Conservation (phyloP, 2,329 filamentous ascomycete species). For the Fusarium begoniae region DNA sequence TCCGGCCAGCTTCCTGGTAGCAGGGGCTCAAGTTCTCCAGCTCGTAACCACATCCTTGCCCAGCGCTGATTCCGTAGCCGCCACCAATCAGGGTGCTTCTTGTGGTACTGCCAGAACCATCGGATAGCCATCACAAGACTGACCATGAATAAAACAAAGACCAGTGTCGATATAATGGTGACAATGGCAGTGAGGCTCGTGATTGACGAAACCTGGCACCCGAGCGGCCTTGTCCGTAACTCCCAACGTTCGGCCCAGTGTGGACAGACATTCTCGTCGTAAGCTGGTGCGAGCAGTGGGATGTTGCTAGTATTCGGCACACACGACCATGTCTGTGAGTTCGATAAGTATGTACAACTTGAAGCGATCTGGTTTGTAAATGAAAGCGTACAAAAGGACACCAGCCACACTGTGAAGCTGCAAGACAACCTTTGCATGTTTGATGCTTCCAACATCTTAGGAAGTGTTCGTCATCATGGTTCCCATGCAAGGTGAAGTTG, state of each 20-base stretch:
- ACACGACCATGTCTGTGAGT: conserved; percentile 60
- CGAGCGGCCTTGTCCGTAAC: conserved; percentile 48
- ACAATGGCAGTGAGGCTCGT: conserved; percentile 45
- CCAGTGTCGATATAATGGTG: conserved; percentile 44
- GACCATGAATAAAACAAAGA: conserved; percentile 38
- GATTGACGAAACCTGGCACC: conserved; percentile 49
- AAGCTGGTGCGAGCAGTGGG: conserved; percentile 60
- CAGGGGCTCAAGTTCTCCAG: conserved; percentile 46
- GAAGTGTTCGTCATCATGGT: conserved; percentile 51
- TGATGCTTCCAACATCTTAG: conserved; percentile 61
- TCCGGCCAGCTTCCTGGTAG: conserved; percentile 28
- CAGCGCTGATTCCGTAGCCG: conserved; percentile 16
- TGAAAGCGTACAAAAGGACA: conserved; percentile 58
- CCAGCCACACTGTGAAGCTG: conserved; percentile 58
- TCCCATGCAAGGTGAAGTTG: conserved; percentile 46
- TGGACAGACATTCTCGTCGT: conserved; percentile 61
- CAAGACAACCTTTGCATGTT: conserved; percentile 58
- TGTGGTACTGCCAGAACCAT: conserved; percentile 35
- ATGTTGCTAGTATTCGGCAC: conserved; percentile 59
- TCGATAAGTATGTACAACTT: conserved; percentile 3
- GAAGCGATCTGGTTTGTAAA: not conserved
- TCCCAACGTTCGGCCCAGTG: conserved; percentile 56
- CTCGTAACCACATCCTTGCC: conserved; percentile 17
- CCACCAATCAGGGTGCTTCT: conserved; percentile 34
- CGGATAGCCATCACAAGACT: conserved; percentile 34